A percentile compares a stretch with the other conserved stretches of the same genome.
These are phyloP conservation scores for Picea abies DNA, from an alignment of 83 land plant species.

Conservation along the genomic window DNA sequence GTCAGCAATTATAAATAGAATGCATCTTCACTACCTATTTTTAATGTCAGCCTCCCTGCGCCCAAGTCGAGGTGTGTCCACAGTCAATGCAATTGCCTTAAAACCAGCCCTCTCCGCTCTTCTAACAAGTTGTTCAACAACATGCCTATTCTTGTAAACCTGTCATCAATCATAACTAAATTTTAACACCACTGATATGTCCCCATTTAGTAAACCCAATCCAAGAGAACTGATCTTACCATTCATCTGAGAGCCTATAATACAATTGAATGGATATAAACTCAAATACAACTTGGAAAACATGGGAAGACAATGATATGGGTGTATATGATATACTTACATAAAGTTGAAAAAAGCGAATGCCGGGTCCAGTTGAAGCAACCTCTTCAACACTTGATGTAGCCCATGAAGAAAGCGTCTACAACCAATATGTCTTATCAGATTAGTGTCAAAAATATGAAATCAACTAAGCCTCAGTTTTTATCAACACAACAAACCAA, in stretches of 20 bases:
- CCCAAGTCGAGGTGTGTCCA: constrained; percentile 92
- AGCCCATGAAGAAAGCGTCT: constrained; percentile 91
- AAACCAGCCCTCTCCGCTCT: constrained; percentile 97
- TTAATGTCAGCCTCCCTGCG: constrained; percentile 96
- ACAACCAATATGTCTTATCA: constrained; percentile 1
- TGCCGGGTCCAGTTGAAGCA: constrained; percentile 84
- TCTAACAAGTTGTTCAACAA: constrained; percentile 40
- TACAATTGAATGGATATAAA: constrained; percentile 14
- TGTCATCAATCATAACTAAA: constrained; percentile 22
- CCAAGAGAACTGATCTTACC: neutral
- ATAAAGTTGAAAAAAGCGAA: constrained; percentile 95
- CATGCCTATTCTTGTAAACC: constrained; percentile 63
- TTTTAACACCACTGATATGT: neutral
- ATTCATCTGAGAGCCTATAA: neutral
- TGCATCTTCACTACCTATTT: constrained; percentile 55
- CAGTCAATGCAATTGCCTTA: constrained; percentile 95
- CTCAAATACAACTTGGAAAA: neutral
- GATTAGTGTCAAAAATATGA: neutral
- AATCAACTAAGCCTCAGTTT: neutral
- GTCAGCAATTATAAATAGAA: too few species aligned
- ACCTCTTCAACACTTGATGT: constrained; percentile 96
- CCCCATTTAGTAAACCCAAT: neutral
- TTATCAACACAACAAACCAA: neutral
- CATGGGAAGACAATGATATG: neutral
- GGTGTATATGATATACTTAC: constrained; percentile 30